Base-by-base conservation (phyloP, 2,329 filamentous ascomycete genomes). In the Teratosphaeria epicoccoides region DNA sequence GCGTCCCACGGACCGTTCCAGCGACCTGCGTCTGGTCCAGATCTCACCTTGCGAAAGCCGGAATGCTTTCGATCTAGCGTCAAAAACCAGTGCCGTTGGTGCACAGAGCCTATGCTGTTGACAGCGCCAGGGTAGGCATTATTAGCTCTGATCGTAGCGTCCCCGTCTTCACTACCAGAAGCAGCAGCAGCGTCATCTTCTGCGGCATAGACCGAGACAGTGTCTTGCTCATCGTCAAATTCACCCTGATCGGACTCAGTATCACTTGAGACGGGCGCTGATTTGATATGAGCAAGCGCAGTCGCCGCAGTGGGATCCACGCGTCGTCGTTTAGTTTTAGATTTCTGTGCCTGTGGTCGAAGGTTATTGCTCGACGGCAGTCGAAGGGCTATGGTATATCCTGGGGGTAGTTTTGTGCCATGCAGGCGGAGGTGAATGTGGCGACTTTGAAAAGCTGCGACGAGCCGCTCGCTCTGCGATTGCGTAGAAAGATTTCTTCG, bases 11-110 rank as follows among this genome's bases (percentile, higher is more conserved):
- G 70, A 4, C 61, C 61, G 1, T 58, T 49, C 66, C 66, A 67
- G 1, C 59, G 55, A 3, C 59, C 62, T 47, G 54, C 50, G 9
- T 64, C 58, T 6, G 56, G 28, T n/a, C 62, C 65, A 26, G 22
- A 56, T 5, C 61, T 62, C 22, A 62, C 63, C 60, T 67, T 68
- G 14, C 66, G 64, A 51, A 87, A 84, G 4, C 83, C 83, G 47
- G 77, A 81, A 4, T 73, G 76, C 24, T 61, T 63, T 11, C 80
- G 72, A 60, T 87, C 84, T 1, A 87, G 70, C 10, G 77, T 78
- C 17, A 86, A 60, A 53, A 79, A 85, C 84, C 83, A 87, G 43
- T 74, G 72, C 4, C 83, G 75, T 63, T 87, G 83, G 59, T 87
- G 78, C 3, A 87, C 71, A 33, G 82, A 85, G 5, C 77, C 80